Base-by-base conservation (phyloP, 2,329 filamentous ascomycete genomes). In the Cyphellophora europaea region DNA sequence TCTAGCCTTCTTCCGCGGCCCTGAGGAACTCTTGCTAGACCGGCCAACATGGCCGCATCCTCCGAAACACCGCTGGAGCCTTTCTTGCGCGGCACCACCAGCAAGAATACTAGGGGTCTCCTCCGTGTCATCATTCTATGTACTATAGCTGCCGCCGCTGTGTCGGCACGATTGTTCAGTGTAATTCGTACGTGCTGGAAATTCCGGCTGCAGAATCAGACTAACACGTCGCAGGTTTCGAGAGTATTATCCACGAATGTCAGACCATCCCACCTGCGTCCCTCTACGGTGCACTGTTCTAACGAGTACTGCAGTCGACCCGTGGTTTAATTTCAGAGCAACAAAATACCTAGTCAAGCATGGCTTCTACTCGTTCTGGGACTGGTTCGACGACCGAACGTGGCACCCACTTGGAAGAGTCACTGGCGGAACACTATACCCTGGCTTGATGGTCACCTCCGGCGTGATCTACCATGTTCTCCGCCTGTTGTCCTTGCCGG, bases 181-280 rank as follows among this genome's bases (percentile, higher is more conserved):
- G 91, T 98, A 49, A 96, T 98, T 64, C 83, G 91, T 89, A 77
- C 59, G 83, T 74, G 16, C 16, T 17, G 16, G 8, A n/a, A 12
- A 8, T 6, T 31, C 36, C 19, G 13, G 5, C 13, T 36, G 16
- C 13, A 36, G 12, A 6, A 19, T 19, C 15, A 34, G 13, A 27
- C 33, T 44, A 19, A 44, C 27, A 25, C 32, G 37, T 19, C 19
- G 10, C 53, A 89, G 84, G 84, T 50, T 98, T 98, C 58, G 91
- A 98, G 67, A 94, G 86, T 67, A 98, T 98, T 56, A 98, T 98
- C 56, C 91, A 98, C 72, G 91, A 98, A 72, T 98, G 91, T 95
- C 60, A 64, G 87, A 81, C 45, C 36, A n/a, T 16, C 12, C 30
- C 31, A 42, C 30, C 32, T 41, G 32, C 41, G 41, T 38, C 37